Evolutionary conservation across 2,329 filamentous ascomycete genomes (phyloP), one percentile per base, ranked within the genome.

Genomic region (Botryosphaeria agaves): DNA sequence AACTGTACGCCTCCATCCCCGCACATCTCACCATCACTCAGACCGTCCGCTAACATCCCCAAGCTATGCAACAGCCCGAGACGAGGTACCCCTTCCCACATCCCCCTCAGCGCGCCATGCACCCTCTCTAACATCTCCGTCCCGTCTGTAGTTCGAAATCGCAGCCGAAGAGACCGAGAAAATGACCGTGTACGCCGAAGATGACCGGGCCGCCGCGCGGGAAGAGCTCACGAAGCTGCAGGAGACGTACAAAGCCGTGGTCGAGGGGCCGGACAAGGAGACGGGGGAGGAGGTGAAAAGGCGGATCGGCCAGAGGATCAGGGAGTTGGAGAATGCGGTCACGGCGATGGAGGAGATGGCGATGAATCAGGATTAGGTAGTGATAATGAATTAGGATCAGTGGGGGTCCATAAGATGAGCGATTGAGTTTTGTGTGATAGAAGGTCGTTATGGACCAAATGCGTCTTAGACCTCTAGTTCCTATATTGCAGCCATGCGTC

Each of bases 131-230:
- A 8, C 8, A 19, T 31, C 18, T 23, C 20, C n/a, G 8, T 9
- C 20, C 20, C 20, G 8, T 23, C 29, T 25, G 17, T 26, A 47
- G 45, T 64, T 64, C 40, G 61, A 66, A 33, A 64, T 64, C 18
- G 62, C 61, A 18, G 50, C 54, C 32, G 62, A 66, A 36, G 61
- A 64, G 41, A 64, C 59, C 12, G 54, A 61, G 37, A 66, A 64
- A 47, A 59, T 61, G 34, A 64, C 62, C 7, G 59, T 66, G 18
- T 70, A 70, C 45, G 66, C 66, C 2, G 53, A 59, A 12, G 64
- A 64, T 16, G 65, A 70, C 36, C 50, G 66, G 4, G 59, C 56
- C 12, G 64, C 64, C 15, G 64, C 66, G 18, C 43, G 59, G 7
- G 63, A 66, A 42, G 66, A 66, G 38, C 40, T 71, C 32, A 55